phyloP scores from a whole-genome alignment of 345 rosid species.

The Rhizophora mangle region DNA sequence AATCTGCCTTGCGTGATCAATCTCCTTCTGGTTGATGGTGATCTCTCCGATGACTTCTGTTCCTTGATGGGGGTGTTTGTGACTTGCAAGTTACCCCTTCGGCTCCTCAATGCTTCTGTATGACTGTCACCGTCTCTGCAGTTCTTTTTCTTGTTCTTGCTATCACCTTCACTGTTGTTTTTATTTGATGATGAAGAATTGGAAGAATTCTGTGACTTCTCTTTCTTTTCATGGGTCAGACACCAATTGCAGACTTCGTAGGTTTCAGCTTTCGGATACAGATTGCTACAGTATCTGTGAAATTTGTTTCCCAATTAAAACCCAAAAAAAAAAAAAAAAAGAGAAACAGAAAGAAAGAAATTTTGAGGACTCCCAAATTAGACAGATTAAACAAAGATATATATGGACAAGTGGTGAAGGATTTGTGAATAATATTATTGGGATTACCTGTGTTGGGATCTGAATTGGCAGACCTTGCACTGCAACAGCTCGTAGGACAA shows the following conservation, averaged over 20 bases:
- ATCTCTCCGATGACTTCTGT: constrained; percentile 30
- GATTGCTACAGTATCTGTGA: constrained; percentile 66
- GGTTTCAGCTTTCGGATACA: constrained; percentile 55
- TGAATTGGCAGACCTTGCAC: constrained; percentile 59
- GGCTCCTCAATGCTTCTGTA: constrained; percentile 6
- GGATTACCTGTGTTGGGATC: constrained; percentile 70
- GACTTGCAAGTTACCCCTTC: constrained; percentile 18
- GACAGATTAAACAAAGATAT: not conserved
- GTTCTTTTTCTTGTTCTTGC: constrained; percentile 8
- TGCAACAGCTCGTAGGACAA: constrained; percentile 51
- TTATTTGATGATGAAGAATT: constrained; percentile 33
- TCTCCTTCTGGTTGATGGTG: constrained; percentile 36
- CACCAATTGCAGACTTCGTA: constrained; percentile 69
- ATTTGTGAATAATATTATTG: not conserved
- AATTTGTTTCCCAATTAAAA: not conserved
- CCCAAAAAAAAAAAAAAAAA: not conserved
- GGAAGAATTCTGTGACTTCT: constrained; percentile 40
- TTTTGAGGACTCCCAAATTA: not conserved
- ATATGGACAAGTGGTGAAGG: not conserved
- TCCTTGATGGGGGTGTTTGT: constrained; percentile 32
- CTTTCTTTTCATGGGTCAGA: constrained; percentile 34
- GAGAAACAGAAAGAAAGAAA: not conserved
- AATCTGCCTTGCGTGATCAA: constrained; percentile 38
- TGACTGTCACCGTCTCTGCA: not conserved
- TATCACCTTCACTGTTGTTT: constrained; percentile 28